phyloP scores from a whole-genome alignment of 2,329 filamentous ascomycete species.

The Macrophomina phaseolina region DNA sequence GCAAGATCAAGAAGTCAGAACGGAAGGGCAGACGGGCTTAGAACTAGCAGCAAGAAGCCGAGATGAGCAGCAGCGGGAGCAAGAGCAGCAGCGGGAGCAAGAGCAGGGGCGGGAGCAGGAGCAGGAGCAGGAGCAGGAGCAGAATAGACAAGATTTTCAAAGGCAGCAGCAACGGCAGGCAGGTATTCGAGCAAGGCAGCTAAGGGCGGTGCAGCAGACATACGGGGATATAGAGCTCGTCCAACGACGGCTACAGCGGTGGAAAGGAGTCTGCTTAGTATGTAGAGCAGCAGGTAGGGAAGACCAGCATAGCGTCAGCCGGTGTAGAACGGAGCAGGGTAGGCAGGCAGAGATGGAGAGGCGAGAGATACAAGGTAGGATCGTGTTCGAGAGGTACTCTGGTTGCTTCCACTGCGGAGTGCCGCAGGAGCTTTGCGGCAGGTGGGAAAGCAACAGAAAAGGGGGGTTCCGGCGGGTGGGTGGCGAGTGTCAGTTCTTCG shows the following conservation, averaged over 20 bases:
- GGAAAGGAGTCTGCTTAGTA: conserved; percentile 27
- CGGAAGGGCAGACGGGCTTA: no score
- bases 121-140: no score
- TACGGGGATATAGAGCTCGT: conserved; percentile 15
- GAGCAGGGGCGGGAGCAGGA: no score
- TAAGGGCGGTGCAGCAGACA: conserved; percentile 11
- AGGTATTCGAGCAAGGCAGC: conserved; percentile 2
- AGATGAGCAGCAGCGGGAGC: no score
- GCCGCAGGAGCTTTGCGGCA: conserved; percentile 28
- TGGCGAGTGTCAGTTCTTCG: no score
- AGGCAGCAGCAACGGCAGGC: conserved; percentile 28
- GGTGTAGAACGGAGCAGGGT: conserved; percentile 27
- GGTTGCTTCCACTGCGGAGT: conserved; percentile 28
- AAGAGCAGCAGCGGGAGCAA: no score
- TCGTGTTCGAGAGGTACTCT: conserved; percentile 28
- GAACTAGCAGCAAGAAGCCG: no score
- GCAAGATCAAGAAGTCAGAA: no score
- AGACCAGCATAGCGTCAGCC: conserved; percentile 26
- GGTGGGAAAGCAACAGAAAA: conserved; percentile 12
- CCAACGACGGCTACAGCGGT: conserved; percentile 29
- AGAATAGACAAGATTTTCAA: neutral
- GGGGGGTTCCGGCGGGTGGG: conserved; percentile 21
- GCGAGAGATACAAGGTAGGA: conserved; percentile 22
- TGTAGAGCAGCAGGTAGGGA: conserved; percentile 26
- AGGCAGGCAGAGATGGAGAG: neutral